Evolutionary conservation across 495 filamentous ascomycete genomes (phyloP), one percentile per base, ranked within the genome.

Genomic region (Xylaria sp.): DNA sequence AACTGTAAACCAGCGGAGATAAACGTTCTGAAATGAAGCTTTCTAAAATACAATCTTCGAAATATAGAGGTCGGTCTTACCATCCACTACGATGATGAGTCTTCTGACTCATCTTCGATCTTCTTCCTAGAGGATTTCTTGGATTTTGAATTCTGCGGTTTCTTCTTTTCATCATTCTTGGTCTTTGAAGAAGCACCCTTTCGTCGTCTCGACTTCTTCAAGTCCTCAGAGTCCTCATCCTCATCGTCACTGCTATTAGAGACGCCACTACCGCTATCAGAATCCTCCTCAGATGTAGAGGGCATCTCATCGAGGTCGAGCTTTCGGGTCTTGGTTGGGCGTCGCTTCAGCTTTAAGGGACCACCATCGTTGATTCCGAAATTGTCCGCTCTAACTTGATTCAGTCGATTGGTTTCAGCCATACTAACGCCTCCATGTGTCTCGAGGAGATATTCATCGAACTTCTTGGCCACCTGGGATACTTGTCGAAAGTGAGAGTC

Each of bases 381-480:
- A 1, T 9, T 40, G 61, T 91, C 78, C 35, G 80, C 80, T 71
- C 79, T 78, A 26, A 92, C 82, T 40, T 77, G 81, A 74, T 92
- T 37, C 40, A 50, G 55, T 41, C 61, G 67, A 24, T 61, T 61
- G 17, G 21, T 33, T 17, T 24, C 55, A 17, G 67, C 55, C 12
- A 48, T 59, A n/a, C 55, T 69, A 21, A 61, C 53, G 55, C 67
- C 67, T 57, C 66, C 62, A 37, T 76, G 72, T 26, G 74, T 72
- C 37, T 63, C 65, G 17, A 73, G 67, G 50, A 76, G 67, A 67
- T 76, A 75, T 11, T 64, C 52, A 26, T 78, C 70, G 41, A 77
- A 72, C 58, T 73, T 62, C 53, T 71, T 73, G 17, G 73, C 68
- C 5, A 68, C 69, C 52, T 58, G 59, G 14, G 76, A 61, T 0